Evolutionary conservation across 2,329 filamentous ascomycete genomes (phyloP).

Genomic region (Sporothrix luriei): DNA sequence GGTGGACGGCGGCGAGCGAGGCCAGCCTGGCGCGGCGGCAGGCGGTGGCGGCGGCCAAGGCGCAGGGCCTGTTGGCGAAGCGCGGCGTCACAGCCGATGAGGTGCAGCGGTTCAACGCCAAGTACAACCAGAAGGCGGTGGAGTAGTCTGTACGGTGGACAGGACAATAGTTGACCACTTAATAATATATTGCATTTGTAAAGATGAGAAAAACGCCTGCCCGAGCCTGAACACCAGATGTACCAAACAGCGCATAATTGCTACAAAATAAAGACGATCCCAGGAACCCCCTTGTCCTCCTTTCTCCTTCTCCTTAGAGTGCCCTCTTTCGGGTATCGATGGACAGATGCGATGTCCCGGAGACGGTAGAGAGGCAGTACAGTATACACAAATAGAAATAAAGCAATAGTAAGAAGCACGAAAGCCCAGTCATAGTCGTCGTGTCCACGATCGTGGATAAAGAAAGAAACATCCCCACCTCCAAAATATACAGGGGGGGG

Average conservation of each 20-base stretch:
- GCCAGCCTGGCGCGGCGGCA: slow-evolving; percentile 18
- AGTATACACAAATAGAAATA: background rate
- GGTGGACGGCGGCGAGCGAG: slow-evolving; percentile 20
- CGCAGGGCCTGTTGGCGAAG: background rate
- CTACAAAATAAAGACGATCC: background rate
- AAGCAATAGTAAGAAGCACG: background rate
- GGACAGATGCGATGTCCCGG: background rate
- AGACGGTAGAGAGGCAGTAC: background rate
- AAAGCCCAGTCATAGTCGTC: background rate
- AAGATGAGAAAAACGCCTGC: background rate
- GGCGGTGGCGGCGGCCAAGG: slow-evolving; percentile 22
- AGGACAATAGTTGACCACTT: background rate
- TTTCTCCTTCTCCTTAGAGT: background rate
- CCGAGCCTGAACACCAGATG: background rate
- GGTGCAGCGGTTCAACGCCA: slow-evolving; percentile 24
- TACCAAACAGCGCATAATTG: background rate
- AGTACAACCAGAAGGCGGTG: slow-evolving; percentile 32
- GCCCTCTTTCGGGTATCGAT: slow-evolving; percentile 10
- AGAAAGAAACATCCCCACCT: no score
- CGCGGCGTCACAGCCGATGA: slow-evolving; percentile 9
- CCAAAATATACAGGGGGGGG: no score
- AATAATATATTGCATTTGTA: background rate
- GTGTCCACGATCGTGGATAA: background rate
- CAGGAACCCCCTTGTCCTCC: background rate
- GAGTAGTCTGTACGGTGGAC: background rate